These are phyloP conservation scores for Candida sojae DNA, from an alignment of 1,139 yeast species.

Conservation along the genomic window DNA sequence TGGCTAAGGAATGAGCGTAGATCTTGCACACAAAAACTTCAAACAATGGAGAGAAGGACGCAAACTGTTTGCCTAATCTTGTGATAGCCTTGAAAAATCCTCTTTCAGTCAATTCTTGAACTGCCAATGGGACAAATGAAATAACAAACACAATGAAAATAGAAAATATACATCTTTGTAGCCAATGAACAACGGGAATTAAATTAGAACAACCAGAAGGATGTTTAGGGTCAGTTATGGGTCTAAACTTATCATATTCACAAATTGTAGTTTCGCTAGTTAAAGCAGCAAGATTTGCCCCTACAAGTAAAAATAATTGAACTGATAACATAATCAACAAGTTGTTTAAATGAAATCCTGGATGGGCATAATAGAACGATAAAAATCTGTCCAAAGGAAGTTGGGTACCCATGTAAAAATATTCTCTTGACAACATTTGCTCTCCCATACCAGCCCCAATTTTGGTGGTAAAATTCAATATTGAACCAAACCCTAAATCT, in stretches of 20 bases:
- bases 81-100: constrained; percentile 48
- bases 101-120: constrained; percentile 53
- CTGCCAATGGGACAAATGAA: constrained; percentile 51
- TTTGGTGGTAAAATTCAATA: constrained; percentile 54
- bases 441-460: constrained; percentile 65
- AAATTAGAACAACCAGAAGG: constrained; percentile 52
- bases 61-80: constrained; percentile 47
- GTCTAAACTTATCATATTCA: constrained; percentile 44
- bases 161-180: constrained; percentile 49
- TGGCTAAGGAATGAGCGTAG: constrained; percentile 49
- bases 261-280: constrained; percentile 48
- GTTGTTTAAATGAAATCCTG: constrained; percentile 58
- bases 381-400: constrained; percentile 53
- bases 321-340: constrained; percentile 51
- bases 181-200: constrained; percentile 53
- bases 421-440: constrained; percentile 55
- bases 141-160: constrained; percentile 51
- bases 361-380: constrained; percentile 57
- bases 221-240: constrained; percentile 46
- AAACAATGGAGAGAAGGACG: constrained; percentile 53
- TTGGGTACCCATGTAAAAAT: constrained; percentile 50
- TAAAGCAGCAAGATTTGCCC: constrained; percentile 49
- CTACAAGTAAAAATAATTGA: constrained; percentile 46
- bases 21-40: constrained; percentile 56
- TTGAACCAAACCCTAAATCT: constrained; percentile 56